These are phyloP conservation scores for Auricularia heimuer DNA, from an alignment of 768 basidiomycete species.

Conservation along the genomic window DNA sequence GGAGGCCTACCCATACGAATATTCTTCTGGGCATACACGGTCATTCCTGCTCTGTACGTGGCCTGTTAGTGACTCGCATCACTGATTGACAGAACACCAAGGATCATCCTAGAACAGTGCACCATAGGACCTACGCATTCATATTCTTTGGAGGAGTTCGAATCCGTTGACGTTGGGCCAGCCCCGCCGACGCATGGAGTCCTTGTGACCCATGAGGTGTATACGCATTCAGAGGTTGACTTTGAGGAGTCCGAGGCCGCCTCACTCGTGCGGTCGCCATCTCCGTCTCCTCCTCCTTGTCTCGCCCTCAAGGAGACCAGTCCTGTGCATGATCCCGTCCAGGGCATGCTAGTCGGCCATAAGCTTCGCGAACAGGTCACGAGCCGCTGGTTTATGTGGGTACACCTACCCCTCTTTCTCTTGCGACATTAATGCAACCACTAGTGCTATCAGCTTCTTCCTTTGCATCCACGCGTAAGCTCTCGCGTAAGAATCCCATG, in stretches of 20 bases:
- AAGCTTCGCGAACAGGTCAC: constrained; percentile 18
- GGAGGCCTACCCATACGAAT: constrained; percentile 12
- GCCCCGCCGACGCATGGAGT: background rate
- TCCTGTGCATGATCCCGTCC: background rate
- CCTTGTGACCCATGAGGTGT: background rate
- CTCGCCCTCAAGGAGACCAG: background rate
- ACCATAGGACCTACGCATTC: constrained; percentile 19
- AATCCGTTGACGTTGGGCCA: background rate
- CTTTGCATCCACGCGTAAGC: constrained; percentile 24
- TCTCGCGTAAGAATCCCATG: no score
- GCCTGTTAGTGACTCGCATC: background rate
- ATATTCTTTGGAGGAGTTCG: constrained; percentile 16
- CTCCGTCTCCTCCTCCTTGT: background rate
- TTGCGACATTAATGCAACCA: no score
- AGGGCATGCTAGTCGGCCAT: constrained; percentile 20
- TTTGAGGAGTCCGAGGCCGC: background rate
- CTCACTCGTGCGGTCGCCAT: constrained; percentile 8
- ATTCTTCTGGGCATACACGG: constrained; percentile 26
- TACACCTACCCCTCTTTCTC: constrained; percentile 8
- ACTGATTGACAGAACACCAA: constrained; percentile 5
- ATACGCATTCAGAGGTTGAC: background rate
- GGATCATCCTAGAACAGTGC: constrained; percentile 24
- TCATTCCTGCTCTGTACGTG: constrained; percentile 23
- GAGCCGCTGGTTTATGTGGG: constrained; percentile 24
- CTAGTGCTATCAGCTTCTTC: constrained; percentile 17